These are phyloP conservation scores for Beta lomatogona DNA, from an alignment of 179 eudicot species.

Conservation along the genomic window DNA sequence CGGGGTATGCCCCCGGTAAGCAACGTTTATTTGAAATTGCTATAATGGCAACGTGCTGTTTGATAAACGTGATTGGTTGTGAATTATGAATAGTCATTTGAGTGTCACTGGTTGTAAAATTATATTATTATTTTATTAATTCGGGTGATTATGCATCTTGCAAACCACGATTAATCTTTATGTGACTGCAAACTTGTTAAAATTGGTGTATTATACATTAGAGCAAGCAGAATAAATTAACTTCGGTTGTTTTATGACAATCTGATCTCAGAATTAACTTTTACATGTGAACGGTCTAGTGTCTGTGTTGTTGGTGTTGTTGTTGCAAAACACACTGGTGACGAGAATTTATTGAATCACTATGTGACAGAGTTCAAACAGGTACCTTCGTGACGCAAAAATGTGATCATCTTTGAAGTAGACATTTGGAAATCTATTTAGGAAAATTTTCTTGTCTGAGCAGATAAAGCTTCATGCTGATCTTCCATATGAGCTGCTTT, in stretches of 20 bases:
- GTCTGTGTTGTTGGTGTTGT: conserved; percentile 84
- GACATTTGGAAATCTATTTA: neutral
- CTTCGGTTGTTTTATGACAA: neutral
- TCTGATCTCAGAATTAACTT: conserved; percentile 58
- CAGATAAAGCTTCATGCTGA: conserved; percentile 57
- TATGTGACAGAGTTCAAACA: conserved; percentile 61
- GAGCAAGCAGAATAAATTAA: conserved; percentile 10
- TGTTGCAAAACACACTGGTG: conserved; percentile 57
- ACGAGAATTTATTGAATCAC: conserved; percentile 42
- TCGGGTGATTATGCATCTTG: no score
- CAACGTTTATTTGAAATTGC: no score
- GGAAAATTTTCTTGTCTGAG: conserved; percentile 4
- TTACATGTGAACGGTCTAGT: conserved; percentile 73
- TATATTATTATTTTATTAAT: no score
- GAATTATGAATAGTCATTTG: no score
- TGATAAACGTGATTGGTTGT: no score
- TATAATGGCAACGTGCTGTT: no score
- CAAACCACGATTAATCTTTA: neutral
- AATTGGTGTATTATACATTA: neutral
- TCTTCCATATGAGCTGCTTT: conserved; percentile 62
- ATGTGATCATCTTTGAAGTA: neutral
- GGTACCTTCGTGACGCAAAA: conserved; percentile 34
- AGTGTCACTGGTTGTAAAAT: no score
- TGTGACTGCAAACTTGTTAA: neutral
- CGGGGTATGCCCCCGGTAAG: no score